Base-by-base conservation (phyloP, 1,139 yeast genomes). In the Zhuliangozyma parablackwelliae region DNA sequence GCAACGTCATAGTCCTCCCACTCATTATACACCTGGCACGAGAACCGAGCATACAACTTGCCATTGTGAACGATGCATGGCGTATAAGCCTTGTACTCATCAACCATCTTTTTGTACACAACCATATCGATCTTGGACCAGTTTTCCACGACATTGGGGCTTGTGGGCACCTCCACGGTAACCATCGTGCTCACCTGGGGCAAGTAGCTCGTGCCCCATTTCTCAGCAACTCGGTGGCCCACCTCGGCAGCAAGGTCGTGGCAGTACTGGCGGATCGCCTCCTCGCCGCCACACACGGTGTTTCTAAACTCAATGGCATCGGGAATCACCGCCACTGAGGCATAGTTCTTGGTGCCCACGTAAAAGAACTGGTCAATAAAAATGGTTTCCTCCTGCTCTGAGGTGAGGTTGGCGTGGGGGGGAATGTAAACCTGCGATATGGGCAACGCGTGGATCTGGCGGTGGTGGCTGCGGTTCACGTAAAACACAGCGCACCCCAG, bases 21-120 rank as follows among this genome's bases (percentile, higher is more conserved):
- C 30, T 78, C 82, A 44, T 78, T 73, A 52, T 79, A 82, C 7
- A 78, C 57, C 48, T 81, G 85, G 30, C 79, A 79, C 30, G 82
- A 73, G 43, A 79, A 72, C 42, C 90, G 68, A 16, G 70, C 63
- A 49, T 66, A 71, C 28, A 73, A 39, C 29, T 58, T 56, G 2
- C 64, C 73, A 30, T 69, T 62, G 49, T 74, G 78, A 21, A 54
- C 50, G 5, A 52, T 55, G 23, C 70, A 45, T 9, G 79, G 84
- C 21, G 77, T 66, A 48, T 62, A 75, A 0, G 81, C 70, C 21
- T 67, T 64, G 42, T 61, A 47, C 8, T 66, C 38, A 13, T 29
- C 31, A 21, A 38, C 31, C 42, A 37, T 26, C 30, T 33, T 36
- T 16, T 38, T 27, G 23, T 37, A 32, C 10, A 42, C 43, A 21